Conservation (phyloP, 2,329 filamentous ascomycete genomes). For the Neofusicoccum cordaticola region DNA sequence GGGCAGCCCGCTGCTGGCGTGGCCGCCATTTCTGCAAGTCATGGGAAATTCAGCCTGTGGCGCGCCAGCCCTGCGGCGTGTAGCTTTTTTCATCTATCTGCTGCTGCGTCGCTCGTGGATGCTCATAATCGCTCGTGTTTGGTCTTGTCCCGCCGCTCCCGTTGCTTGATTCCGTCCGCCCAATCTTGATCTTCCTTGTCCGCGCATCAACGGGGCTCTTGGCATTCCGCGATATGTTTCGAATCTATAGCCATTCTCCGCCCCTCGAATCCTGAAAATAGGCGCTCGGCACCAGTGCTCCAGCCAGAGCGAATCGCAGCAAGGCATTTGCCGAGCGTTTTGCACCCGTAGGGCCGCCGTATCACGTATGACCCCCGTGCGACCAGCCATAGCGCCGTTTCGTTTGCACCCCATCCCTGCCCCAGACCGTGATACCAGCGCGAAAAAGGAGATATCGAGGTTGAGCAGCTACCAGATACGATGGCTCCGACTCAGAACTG, state of each 20-base stretch:
- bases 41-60: neutral
- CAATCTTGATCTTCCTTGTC: neutral
- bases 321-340: neutral
- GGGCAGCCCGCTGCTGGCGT: neutral
- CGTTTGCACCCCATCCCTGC: neutral
- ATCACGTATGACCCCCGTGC: neutral
- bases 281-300: neutral
- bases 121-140: neutral
- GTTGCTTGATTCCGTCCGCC: neutral
- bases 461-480: neutral
- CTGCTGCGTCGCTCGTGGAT: neutral
- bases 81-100: neutral
- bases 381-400: constrained; percentile 10
- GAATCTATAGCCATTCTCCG: constrained; percentile 3
- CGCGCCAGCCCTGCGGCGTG: neutral
- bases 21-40: neutral
- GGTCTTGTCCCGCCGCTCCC: neutral
- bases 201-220: constrained; percentile 12
- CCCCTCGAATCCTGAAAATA: neutral
- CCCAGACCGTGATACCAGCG: neutral
- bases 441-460: neutral
- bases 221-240: constrained; percentile 7
- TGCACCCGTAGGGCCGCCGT: neutral
- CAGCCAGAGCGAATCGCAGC: neutral
- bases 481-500: neutral